Base-by-base conservation (phyloP, 257 asterid genomes). In the Ophiorrhiza pumila region DNA sequence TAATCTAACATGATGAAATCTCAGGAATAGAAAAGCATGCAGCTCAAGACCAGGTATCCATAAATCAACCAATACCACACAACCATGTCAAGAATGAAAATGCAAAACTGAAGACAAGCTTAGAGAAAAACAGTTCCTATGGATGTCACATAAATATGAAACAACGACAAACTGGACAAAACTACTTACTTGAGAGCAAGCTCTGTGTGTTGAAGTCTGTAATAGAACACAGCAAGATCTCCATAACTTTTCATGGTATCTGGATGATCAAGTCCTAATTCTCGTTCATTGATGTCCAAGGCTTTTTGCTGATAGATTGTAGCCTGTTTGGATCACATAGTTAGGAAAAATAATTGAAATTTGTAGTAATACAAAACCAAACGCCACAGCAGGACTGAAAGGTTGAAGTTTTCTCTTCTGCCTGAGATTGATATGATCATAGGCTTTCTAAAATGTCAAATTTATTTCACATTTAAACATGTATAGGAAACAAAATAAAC, bases 241-340 rank as follows among this genome's bases (percentile, higher is more conserved):
- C 97, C 97, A 69, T 92, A 92, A 80, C 97, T 90, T 80, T 91
- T 91, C 97, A 91, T 91, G 74, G 97, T 91, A 83, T 91, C 97
- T 53, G 97, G 97, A 84, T 92, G 97, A 83, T 92, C 97, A 77
- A 92, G 96, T 63, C 97, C 97, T 69, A 92, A 80, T 79, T 92
- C 96, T 74, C 93, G 85, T 71, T 92, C 97, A 78, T 92, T 92
- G 76, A 92, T 92, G 71, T 92, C 97, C 86, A 92, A 85, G 70
- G 97, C 97, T 68, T 92, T 92, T 81, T 92, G 97, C 89, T 92
- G 97, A 77, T 92, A 92, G 81, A 92, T 90, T 39, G 97, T 92
- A 49, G 97, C 97, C 97, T 92, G 93, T 60, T 42, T 32, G 80
- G 69, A 60, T 12, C 2, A 53, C 42, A 57, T 7, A 73, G 76